Percentiles rank a stretch among this genome's conserved stretches.
Evolutionary conservation across 345 rosid genomes (phyloP).

Genomic region (Salix caprea): DNA sequence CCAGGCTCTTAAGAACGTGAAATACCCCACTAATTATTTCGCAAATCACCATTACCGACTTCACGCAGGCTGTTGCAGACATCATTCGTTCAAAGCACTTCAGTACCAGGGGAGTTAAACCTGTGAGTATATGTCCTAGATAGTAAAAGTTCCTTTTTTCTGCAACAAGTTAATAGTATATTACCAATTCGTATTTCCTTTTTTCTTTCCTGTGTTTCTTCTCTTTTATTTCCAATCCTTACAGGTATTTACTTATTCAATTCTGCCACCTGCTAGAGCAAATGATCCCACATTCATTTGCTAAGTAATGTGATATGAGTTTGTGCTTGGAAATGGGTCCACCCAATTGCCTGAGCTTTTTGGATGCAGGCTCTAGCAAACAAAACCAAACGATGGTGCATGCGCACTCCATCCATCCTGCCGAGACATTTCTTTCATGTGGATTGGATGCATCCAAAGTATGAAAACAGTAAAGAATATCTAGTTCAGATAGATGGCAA

Average conservation of each 20-base stretch:
- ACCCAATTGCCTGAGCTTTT: neutral
- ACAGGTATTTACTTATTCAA: neutral
- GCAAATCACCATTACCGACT: neutral
- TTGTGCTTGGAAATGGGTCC: neutral
- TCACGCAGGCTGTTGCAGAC: constrained; percentile 71
- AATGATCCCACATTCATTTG: neutral
- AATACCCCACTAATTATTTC: neutral
- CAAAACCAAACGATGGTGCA: neutral
- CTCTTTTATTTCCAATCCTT: neutral
- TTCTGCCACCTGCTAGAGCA: neutral
- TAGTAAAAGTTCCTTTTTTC: neutral
- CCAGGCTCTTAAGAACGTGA: neutral
- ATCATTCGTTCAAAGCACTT: constrained; percentile 71
- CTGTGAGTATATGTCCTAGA: constrained; percentile 50
- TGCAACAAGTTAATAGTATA: neutral
- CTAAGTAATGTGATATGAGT: neutral
- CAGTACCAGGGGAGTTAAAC: constrained; percentile 56
- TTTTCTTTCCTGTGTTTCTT: neutral
- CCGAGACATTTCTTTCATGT: neutral
- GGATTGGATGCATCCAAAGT: neutral
- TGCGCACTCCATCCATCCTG: neutral
- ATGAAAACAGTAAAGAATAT: neutral
- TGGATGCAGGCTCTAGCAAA: neutral
- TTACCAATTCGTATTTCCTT: neutral
- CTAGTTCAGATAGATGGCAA: neutral